Conservation (phyloP, 306 rosid genomes). For the Benincasa hispida region DNA sequence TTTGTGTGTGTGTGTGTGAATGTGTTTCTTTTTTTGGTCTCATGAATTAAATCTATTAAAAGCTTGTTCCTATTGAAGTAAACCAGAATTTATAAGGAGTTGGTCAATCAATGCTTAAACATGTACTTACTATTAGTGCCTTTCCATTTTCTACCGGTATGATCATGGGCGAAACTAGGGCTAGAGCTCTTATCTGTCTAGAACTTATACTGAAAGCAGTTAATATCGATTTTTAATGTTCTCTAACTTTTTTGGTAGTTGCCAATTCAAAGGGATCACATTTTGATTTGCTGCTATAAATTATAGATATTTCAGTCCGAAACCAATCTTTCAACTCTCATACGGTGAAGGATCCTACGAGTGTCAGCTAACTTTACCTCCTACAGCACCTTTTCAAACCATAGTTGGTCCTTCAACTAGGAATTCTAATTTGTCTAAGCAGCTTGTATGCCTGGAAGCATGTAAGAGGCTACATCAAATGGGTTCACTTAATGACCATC, state of each 20-base stretch:
- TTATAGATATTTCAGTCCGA: constrained; percentile 44
- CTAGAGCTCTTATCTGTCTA: neutral
- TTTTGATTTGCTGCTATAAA: constrained; percentile 16
- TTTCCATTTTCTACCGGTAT: neutral
- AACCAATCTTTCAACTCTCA: constrained; percentile 35
- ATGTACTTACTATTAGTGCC: neutral
- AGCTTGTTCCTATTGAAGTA: neutral
- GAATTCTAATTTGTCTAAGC: constrained; percentile 45
- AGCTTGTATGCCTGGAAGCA: constrained; percentile 83
- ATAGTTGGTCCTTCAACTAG: constrained; percentile 51
- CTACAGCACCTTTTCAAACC: constrained; percentile 62
- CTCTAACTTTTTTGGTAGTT: neutral
- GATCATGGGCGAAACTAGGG: neutral
- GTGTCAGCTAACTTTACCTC: constrained; percentile 57
- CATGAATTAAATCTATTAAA: neutral
- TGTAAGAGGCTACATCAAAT: constrained; percentile 77
- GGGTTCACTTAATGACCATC: constrained; percentile 77
- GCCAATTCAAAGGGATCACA: neutral
- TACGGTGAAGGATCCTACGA: constrained; percentile 31
- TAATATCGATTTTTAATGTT: neutral
- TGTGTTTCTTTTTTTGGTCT: no score
- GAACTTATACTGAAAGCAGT: neutral
- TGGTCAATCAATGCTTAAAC: neutral
- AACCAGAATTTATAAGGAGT: neutral
- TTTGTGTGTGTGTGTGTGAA: no score